A percentile compares a stretch with the other conserved stretches of the same genome.
These are phyloP conservation scores for Venturia carpophila DNA, from an alignment of 2,329 filamentous ascomycete genomes.

Conservation along the genomic window DNA sequence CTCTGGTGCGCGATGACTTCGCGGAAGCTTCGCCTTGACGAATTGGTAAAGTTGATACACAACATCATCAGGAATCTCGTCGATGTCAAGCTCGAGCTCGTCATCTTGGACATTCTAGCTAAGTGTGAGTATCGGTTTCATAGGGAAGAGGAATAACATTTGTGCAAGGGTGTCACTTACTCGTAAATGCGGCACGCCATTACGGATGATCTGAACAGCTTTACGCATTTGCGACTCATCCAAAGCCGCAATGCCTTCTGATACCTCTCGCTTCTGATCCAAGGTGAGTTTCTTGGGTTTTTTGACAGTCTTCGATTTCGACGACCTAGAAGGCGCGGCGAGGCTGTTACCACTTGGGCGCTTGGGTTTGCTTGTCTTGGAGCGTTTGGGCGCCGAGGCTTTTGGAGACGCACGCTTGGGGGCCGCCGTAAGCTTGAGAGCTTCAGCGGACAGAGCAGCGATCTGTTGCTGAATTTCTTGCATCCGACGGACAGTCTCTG, in stretches of 20 bases:
- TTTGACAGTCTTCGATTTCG: constrained; percentile 18
- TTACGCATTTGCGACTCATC: constrained; percentile 68
- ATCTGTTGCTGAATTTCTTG: constrained; percentile 56
- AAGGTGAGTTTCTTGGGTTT: constrained; percentile 47
- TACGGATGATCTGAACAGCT: constrained; percentile 84
- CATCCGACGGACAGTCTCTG: constrained; percentile 34
- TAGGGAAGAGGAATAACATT: constrained; percentile 1
- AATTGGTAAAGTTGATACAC: constrained; percentile 49
- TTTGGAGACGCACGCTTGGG: constrained; percentile 49
- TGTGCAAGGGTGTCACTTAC: constrained; percentile 29
- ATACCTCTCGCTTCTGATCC: constrained; percentile 86
- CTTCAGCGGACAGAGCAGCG: constrained; percentile 59
- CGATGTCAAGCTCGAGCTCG: constrained; percentile 59
- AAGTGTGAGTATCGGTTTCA: constrained; percentile 19
- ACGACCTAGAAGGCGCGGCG: constrained; percentile 21
- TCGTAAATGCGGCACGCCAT: constrained; percentile 67
- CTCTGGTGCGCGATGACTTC: constrained; percentile 23
- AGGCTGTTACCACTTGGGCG: not conserved
- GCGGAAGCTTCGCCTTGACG: constrained; percentile 37
- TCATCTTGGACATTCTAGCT: constrained; percentile 45
- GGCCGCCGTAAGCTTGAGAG: constrained; percentile 19
- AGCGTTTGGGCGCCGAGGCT: constrained; percentile 33
- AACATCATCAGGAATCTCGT: constrained; percentile 48
- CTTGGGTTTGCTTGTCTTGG: constrained; percentile 31
- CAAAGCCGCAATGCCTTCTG: constrained; percentile 73